These are phyloP conservation scores for Aurifilum marmelostoma DNA, from an alignment of 2,329 filamentous ascomycete species.

Conservation along the genomic window DNA sequence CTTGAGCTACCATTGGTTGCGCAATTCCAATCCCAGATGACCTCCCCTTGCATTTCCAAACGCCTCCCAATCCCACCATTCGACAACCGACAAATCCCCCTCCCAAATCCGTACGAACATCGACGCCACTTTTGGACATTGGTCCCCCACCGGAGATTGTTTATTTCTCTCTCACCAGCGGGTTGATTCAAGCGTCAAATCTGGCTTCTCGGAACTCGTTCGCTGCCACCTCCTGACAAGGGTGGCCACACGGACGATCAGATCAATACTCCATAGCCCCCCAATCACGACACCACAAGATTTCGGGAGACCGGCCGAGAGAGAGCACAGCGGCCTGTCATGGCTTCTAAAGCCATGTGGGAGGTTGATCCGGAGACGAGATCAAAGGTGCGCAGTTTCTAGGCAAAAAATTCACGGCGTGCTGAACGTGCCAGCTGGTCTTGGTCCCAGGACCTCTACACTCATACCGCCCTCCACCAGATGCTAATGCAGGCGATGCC, in stretches of 20 bases:
- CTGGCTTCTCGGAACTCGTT: conserved; percentile 4
- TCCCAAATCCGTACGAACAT: not conserved
- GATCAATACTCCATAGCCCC: conserved; percentile 1
- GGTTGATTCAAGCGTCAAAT: not conserved
- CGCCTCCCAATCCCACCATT: conserved; percentile 1
- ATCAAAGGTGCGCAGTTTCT: conserved; percentile 70
- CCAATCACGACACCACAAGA: conserved; percentile 2
- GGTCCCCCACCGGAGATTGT: not conserved
- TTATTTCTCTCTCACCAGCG: not conserved
- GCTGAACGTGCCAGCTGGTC: conserved; percentile 2
- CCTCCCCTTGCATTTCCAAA: conserved; percentile 6
- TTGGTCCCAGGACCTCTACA: not conserved
- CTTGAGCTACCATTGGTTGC: conserved; percentile 18
- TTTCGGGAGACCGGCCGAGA: conserved; percentile 10
- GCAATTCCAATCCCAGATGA: conserved; percentile 7
- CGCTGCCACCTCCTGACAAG: conserved; percentile 17
- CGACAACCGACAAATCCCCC: not conserved
- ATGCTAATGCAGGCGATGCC: conserved; percentile 28
- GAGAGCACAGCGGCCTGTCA: conserved; percentile 37
- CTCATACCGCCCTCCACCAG: not conserved
- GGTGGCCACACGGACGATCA: conserved; percentile 26
- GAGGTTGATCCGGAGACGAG: conserved; percentile 97
- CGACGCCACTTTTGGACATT: not conserved
- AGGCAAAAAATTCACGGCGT: not conserved
- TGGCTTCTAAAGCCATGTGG: conserved; percentile 86